Percentiles rank a stretch among this genome's conserved stretches.
phyloP scores from a whole-genome alignment of 2,329 filamentous ascomycete genomes.

The Trichophyton verrucosum region DNA sequence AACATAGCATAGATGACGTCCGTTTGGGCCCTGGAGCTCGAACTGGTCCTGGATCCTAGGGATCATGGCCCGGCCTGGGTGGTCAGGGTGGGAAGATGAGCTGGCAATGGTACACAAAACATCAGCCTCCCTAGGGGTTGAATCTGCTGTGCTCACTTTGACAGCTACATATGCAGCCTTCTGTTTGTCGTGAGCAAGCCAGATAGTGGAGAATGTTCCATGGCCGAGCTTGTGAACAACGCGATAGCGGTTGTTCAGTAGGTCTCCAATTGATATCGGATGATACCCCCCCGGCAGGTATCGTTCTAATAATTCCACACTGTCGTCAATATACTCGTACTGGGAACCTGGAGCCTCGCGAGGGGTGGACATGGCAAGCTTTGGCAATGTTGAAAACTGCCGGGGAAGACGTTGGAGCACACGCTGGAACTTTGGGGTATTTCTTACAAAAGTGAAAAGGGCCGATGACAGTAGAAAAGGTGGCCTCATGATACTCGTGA shows the following conservation, averaged over 20 bases:
- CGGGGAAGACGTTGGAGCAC: too few species aligned
- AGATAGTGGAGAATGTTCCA: constrained; percentile 15
- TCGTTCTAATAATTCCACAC: background rate
- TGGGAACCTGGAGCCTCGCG: background rate
- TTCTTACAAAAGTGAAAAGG: too few species aligned
- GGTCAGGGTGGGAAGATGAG: background rate
- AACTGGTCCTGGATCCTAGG: constrained; percentile 20
- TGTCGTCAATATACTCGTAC: background rate
- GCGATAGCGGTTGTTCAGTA: constrained; percentile 10
- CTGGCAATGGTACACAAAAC: background rate
- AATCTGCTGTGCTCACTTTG: background rate
- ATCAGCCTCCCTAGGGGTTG: background rate
- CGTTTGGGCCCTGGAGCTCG: constrained; percentile 16
- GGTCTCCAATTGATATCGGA: constrained; percentile 11
- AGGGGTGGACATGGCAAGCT: background rate
- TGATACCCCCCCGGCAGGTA: background rate
- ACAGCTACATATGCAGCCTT: background rate
- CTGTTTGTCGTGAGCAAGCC: constrained; percentile 12
- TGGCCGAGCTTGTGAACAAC: constrained; percentile 17
- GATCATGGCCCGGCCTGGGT: constrained; percentile 6
- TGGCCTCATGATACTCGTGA: too few species aligned
- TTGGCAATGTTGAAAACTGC: background rate
- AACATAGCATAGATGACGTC: constrained; percentile 16
- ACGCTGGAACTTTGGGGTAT: too few species aligned
- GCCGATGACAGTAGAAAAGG: too few species aligned